phyloP scores from a whole-genome alignment of 192 early-diverging fungal species.

The Phycomyces nitens region DNA sequence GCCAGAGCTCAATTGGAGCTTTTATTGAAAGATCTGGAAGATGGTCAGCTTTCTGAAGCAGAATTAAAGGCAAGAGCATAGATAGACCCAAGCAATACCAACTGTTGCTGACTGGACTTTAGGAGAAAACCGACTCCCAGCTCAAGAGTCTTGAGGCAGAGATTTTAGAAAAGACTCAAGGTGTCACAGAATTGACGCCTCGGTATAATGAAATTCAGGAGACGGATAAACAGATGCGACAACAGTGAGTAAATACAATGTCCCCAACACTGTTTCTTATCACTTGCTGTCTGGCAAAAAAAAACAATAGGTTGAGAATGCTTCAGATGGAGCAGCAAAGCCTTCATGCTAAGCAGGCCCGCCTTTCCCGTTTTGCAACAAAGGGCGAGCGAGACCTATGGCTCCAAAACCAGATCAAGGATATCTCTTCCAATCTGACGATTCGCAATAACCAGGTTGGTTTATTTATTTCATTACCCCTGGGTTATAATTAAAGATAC shows the following conservation, averaged over 20 bases:
- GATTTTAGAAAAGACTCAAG: conserved; percentile 59
- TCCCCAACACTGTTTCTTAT: neutral
- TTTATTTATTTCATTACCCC: neutral
- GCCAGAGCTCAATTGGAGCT: conserved; percentile 76
- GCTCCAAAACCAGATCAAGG: conserved; percentile 66
- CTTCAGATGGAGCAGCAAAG: conserved; percentile 68
- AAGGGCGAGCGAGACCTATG: conserved; percentile 76
- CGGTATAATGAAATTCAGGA: conserved; percentile 57
- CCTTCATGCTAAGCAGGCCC: conserved; percentile 84
- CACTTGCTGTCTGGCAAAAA: neutral
- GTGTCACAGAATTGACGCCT: conserved; percentile 63
- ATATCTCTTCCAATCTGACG: conserved; percentile 51
- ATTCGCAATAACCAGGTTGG: conserved; percentile 52
- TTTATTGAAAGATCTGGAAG: conserved; percentile 77
- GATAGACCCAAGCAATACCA: neutral
- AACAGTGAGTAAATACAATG: conserved; percentile 49
- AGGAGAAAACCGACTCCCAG: conserved; percentile 23
- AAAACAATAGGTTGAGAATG: conserved; percentile 47
- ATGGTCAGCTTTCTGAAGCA: conserved; percentile 44
- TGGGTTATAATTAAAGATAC: too few species aligned
- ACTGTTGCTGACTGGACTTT: conserved; percentile 1
- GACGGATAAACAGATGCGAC: conserved; percentile 56
- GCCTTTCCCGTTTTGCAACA: conserved; percentile 71
- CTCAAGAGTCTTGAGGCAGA: conserved; percentile 44
- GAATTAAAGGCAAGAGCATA: conserved; percentile 37